Percentiles rank a stretch among this genome's conserved stretches.
phyloP scores from a whole-genome alignment of 1,284 basidiomycete genomes.

The Lentinula novae-zelandiae region DNA sequence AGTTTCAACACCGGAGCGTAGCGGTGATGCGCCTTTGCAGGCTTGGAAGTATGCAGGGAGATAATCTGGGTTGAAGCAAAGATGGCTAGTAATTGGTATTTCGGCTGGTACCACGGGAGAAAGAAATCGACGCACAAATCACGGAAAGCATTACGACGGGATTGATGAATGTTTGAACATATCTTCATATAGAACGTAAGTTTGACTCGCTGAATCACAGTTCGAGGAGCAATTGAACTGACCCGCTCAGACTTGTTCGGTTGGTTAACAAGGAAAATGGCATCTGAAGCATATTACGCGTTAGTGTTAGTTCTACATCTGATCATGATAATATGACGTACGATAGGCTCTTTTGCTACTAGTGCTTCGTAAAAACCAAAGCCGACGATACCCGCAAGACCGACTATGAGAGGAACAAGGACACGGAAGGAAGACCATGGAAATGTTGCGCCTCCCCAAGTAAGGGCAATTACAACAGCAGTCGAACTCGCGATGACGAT shows the following conservation, averaged over 20 bases:
- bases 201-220: too few species aligned
- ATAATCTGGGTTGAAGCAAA: constrained; percentile 19
- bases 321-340: constrained; percentile 3
- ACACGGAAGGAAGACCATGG: constrained; percentile 39
- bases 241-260: background rate
- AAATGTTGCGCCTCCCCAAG: constrained; percentile 28
- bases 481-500: constrained; percentile 32
- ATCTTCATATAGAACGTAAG: background rate
- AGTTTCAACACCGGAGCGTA: constrained; percentile 36
- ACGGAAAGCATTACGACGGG: background rate
- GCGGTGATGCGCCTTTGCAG: constrained; percentile 37
- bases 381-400: constrained; percentile 27
- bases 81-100: constrained; percentile 15
- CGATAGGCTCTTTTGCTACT: constrained; percentile 22
- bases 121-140: constrained; percentile 20
- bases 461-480: constrained; percentile 30
- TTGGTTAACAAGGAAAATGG: background rate
- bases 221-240: background rate
- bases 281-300: constrained; percentile 1
- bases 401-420: constrained; percentile 39
- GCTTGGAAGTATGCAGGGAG: constrained; percentile 45
- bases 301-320: constrained; percentile 4
- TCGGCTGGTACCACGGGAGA: constrained; percentile 27
- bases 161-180: constrained; percentile 12
- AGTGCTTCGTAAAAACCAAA: constrained; percentile 30